phyloP scores from a whole-genome alignment of 1,284 basidiomycete genomes.

The Coniophora puteana region DNA sequence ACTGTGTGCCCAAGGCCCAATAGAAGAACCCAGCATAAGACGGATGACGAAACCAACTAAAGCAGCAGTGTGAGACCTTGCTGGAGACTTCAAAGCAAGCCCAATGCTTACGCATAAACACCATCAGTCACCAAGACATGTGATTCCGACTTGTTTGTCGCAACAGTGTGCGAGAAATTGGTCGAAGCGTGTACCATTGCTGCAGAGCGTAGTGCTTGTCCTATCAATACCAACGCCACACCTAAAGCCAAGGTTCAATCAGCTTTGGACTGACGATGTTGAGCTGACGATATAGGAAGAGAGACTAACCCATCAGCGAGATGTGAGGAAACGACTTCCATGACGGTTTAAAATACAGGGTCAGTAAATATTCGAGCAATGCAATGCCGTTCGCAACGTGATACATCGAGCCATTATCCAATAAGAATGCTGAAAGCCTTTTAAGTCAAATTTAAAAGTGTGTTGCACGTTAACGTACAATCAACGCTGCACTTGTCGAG shows the following conservation, averaged over 20 bases:
- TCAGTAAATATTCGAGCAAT: constrained; percentile 77
- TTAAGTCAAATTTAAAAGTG: constrained; percentile 4
- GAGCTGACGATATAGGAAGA: not conserved
- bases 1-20: constrained; percentile 94
- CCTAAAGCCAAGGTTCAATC: constrained; percentile 38
- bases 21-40: constrained; percentile 98
- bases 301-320: constrained; percentile 51
- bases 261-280: no score
- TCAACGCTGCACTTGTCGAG: constrained; percentile 88
- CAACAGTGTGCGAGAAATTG: constrained; percentile 91
- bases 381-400: constrained; percentile 83
- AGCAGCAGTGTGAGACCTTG: not conserved
- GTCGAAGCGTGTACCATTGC: constrained; percentile 96
- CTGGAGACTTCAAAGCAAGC: not conserved
- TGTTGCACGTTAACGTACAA: constrained; percentile 54
- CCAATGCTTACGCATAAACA: constrained; percentile 80
- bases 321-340: constrained; percentile 53
- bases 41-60: constrained; percentile 88
- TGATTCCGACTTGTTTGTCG: constrained; percentile 63
- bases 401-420: constrained; percentile 89
- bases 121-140: constrained; percentile 87
- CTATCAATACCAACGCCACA: constrained; percentile 57
- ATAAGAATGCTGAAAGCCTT: constrained; percentile 81
- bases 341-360: constrained; percentile 62
- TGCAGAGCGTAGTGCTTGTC: constrained; percentile 78